phyloP scores from a whole-genome alignment of 768 basidiomycete genomes.

The Termitomyces sp. region DNA sequence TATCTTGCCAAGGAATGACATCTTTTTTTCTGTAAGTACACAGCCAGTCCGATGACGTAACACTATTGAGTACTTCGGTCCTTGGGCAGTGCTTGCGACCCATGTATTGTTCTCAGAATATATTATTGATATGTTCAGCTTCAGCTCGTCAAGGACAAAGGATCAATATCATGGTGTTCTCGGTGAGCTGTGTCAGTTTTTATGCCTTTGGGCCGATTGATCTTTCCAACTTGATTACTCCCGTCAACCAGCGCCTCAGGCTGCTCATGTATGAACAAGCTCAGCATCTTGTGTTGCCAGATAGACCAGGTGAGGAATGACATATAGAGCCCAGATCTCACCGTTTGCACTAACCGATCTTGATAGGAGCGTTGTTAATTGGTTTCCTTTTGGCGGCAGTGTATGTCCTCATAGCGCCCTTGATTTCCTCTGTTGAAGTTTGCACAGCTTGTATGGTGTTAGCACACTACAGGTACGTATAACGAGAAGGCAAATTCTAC shows the following conservation, averaged over 20 bases:
- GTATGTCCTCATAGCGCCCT: not conserved
- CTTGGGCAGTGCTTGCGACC: not conserved
- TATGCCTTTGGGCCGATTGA: not conserved
- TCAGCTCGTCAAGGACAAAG: not conserved
- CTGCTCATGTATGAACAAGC: not conserved
- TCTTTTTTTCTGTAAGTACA: not conserved
- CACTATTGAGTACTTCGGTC: not conserved
- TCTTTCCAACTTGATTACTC: not conserved
- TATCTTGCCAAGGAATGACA: not conserved
- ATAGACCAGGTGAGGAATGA: not conserved
- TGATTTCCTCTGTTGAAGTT: not conserved
- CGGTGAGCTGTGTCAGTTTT: not conserved
- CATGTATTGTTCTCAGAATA: not conserved
- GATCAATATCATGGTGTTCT: not conserved
- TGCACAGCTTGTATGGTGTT: constrained; percentile 1
- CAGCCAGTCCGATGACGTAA: not conserved
- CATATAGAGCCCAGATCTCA: not conserved
- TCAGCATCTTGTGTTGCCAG: not conserved
- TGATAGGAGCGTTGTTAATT: constrained; percentile 1
- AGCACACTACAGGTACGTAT: not conserved
- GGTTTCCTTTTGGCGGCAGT: not conserved
- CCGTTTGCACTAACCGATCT: not conserved
- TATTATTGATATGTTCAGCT: not conserved
- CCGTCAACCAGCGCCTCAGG: not conserved
- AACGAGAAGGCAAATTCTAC: not conserved